Base-by-base conservation (phyloP, 2,329 filamentous ascomycete species). In the Coniella vitis region DNA sequence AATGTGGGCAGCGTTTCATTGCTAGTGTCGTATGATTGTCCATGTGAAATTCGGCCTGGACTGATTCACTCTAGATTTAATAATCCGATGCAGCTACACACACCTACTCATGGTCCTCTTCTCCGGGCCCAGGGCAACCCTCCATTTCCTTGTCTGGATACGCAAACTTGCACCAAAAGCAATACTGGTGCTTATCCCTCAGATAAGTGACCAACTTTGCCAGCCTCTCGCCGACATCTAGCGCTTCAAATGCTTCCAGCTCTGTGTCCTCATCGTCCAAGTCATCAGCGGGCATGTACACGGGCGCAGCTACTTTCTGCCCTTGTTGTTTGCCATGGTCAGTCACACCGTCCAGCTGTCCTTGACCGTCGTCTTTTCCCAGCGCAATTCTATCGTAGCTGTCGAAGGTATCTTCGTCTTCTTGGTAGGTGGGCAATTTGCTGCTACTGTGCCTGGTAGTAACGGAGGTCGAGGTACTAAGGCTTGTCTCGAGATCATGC, bases 121-220 rank as follows among this genome's bases (percentile, higher is more conserved):
- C 93, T 0, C 82, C 86, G 32, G 84, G 48, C 1, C 93, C 93
- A 0, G 93, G 91, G 72, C 93, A 98, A 0, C 87, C 90, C 12
- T 93, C 88, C 84, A 96, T 83, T 32, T 71, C 67, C 32, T 70
- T 71, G 60, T 89, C 82, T 0, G 82, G 78, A 63, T 96, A 98
- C 45, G 73, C 72, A 65, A 78, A 86, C 65, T 96, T 97, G 68
- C 93, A 98, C 87, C 90, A 98, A 63, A 96, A 95, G 69, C 93
- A 98, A 63, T 98, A 98, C 38, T 74, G 68, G 60, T 89, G 80
- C 60, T 78, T 77, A 42, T 81, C 72, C 34, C 93, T 78, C 47
- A 98, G 65, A 65, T 87, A 83, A 16, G 69, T 64, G 9, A 95
- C 75, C 13, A 94, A 65, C 57, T 72, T 79, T 8, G 71, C 68